Percentiles rank a stretch among this genome's conserved stretches.
Conservation (phyloP, 371 early-diverging fungal genomes). For the Rhizopus delemar region DNA sequence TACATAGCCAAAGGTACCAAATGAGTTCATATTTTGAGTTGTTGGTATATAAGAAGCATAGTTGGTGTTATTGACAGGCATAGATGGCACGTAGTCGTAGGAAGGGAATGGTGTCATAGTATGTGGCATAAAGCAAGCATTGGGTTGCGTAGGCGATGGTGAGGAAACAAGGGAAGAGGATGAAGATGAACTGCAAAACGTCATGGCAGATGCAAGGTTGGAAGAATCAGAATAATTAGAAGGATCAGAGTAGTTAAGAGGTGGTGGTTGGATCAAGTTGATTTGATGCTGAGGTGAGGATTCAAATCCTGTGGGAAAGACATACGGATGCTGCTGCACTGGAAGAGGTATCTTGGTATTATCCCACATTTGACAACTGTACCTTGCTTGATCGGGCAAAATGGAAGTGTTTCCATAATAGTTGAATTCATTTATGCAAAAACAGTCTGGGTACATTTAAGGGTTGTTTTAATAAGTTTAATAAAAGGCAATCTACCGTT, state of each 20-base stretch:
- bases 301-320: no score
- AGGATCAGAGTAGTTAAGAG: not conserved
- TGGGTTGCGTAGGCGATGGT: no score
- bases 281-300: not conserved
- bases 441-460: not conserved
- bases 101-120: not conserved
- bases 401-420: not conserved
- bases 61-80: no score
- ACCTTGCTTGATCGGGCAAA: not conserved
- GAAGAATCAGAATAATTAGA: not conserved
- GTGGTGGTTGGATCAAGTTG: not conserved
- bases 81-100: no score
- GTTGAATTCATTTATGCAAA: conserved; percentile 4
- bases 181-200: no score
- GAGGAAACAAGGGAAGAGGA: no score
- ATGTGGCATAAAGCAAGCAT: not conserved
- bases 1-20: no score
- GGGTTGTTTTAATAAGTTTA: no score
- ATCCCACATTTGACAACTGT: not conserved
- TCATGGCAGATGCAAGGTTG: no score
- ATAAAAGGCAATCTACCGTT: no score
- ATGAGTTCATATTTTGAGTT: not conserved
- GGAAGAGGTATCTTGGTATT: not conserved
- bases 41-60: no score
- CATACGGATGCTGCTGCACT: no score